Conservation (phyloP, 2,329 filamentous ascomycete genomes). For the Ascochyta clinopodiicola region DNA sequence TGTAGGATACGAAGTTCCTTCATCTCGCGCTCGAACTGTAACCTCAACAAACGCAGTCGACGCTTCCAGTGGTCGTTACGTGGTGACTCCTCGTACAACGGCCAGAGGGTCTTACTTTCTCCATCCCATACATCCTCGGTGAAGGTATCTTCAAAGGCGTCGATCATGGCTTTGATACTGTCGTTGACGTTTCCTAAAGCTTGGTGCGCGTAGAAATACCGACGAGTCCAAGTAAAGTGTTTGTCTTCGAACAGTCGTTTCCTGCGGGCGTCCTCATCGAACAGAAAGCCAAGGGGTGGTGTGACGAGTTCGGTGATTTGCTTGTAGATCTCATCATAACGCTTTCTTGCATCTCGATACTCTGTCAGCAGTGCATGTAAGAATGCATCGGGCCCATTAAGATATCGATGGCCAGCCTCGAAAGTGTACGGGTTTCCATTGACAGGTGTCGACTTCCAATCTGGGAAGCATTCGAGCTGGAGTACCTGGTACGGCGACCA, state of each 20-base stretch:
- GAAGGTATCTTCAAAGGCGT: conserved; percentile 64
- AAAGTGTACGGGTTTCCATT: conserved; percentile 60
- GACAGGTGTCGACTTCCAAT: conserved; percentile 55
- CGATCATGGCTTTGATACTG: conserved; percentile 64
- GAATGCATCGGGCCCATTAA: conserved; percentile 68
- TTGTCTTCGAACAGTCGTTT: conserved; percentile 67
- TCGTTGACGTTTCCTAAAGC: conserved; percentile 67
- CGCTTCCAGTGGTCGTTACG: conserved; percentile 58
- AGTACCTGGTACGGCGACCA: conserved; percentile 67
- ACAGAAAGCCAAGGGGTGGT: conserved; percentile 66
- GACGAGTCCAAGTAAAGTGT: conserved; percentile 65
- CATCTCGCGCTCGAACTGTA: conserved; percentile 61
- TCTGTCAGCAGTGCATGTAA: conserved; percentile 65
- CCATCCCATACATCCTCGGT: conserved; percentile 66
- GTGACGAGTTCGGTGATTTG: conserved; percentile 66
- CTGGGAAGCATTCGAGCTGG: conserved; percentile 45
- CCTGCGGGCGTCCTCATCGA: conserved; percentile 62
- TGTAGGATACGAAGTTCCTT: conserved; percentile 57
- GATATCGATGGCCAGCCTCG: conserved; percentile 62
- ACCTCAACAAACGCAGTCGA: conserved; percentile 55
- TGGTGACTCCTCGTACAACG: conserved; percentile 56
- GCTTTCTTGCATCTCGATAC: conserved; percentile 65
- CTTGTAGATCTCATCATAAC: conserved; percentile 64
- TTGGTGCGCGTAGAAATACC: conserved; percentile 70
- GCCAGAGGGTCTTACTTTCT: conserved; percentile 62